Evolutionary conservation across 495 filamentous ascomycete species (phyloP).

Genomic region (Talaromyces wortmannii): DNA sequence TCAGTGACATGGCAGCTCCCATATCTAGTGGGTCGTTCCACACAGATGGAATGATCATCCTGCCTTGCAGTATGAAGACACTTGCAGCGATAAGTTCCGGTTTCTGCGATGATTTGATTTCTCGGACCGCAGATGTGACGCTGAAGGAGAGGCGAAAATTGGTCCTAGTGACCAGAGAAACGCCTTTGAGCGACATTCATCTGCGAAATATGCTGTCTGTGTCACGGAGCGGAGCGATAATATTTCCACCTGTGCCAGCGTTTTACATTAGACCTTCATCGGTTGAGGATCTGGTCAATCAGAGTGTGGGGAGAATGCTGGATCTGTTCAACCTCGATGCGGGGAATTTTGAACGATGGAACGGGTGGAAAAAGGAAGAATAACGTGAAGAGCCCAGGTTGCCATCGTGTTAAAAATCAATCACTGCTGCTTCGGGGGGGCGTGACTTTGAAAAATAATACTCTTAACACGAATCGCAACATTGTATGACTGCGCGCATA

Average conservation of each 20-base stretch:
- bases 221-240: constrained; percentile 25
- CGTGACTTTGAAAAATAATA: background rate
- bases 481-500: no score
- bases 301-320: constrained; percentile 36
- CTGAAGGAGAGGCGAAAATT: constrained; percentile 35
- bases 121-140: constrained; percentile 37
- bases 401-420: background rate
- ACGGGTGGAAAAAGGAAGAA: constrained; percentile 23
- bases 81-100: constrained; percentile 23
- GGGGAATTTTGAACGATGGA: constrained; percentile 32
- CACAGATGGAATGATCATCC: constrained; percentile 31
- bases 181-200: constrained; percentile 38
- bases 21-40: constrained; percentile 29
- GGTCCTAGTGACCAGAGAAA: constrained; percentile 35
- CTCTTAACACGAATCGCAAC: no score
- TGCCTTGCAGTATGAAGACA: constrained; percentile 36
- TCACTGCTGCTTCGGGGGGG: background rate
- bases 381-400: background rate
- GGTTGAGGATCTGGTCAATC: constrained; percentile 32
- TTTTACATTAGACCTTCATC: constrained; percentile 27
- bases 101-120: constrained; percentile 35
- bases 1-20: constrained; percentile 28
- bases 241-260: constrained; percentile 37
- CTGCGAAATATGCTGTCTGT: constrained; percentile 36
- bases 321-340: constrained; percentile 37